Conservation (phyloP, 805 yeast species). For the Yarrowia divulgata region DNA sequence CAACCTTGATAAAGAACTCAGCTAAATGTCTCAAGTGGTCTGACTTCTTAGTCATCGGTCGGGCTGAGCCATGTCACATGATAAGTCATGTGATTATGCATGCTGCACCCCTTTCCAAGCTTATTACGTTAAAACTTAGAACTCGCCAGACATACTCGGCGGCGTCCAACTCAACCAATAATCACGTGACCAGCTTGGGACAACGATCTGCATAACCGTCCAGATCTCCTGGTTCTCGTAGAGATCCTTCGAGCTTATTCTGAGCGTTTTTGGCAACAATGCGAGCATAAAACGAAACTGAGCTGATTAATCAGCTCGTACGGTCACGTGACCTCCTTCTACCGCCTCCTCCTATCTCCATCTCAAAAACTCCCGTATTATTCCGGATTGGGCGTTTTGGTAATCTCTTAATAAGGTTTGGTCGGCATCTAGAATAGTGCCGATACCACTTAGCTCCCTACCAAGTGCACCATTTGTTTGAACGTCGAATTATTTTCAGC, state of each 20-base stretch:
- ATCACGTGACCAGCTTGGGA: not conserved
- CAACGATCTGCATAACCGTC: not conserved
- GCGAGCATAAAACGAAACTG: no score
- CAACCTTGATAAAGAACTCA: constrained; percentile 1
- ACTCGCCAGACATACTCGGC: not conserved
- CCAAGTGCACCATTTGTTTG: not conserved
- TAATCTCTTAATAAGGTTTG: not conserved
- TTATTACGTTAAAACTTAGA: no score
- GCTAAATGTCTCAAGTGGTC: not conserved
- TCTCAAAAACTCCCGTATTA: no score
- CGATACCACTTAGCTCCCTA: constrained; percentile 2
- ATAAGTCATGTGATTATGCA: no score
- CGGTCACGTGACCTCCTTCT: not conserved
- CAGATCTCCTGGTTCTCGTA: not conserved
- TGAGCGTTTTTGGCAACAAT: no score
- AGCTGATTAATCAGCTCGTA: no score
- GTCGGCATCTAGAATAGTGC: constrained; percentile 7
- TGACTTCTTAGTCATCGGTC: not conserved
- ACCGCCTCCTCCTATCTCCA: no score
- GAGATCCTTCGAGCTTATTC: not conserved
- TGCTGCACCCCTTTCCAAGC: no score
- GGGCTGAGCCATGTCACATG: no score
- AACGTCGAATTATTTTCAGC: not conserved
- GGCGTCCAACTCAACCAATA: not conserved
- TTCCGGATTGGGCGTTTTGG: no score